Percentiles rank a stretch among this genome's conserved stretches.
Evolutionary conservation across 2,329 filamentous ascomycete species (phyloP).

Genomic region (Exserohilum turcica): DNA sequence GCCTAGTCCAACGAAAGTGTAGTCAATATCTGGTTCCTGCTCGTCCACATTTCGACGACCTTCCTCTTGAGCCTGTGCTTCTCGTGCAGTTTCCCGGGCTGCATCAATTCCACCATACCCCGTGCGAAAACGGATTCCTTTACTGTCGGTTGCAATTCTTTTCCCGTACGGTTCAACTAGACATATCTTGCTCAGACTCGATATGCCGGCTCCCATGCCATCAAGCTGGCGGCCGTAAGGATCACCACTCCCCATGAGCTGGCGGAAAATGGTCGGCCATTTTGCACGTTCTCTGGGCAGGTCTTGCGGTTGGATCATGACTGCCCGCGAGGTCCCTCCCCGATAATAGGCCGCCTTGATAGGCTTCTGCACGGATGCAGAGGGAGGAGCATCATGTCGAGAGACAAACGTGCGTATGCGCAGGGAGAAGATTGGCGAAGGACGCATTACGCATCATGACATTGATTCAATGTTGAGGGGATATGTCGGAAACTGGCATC

Average conservation of each 20-base stretch:
- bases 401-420: slow-evolving; percentile 20
- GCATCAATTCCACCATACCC: slow-evolving; percentile 18
- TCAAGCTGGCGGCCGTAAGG: slow-evolving; percentile 71
- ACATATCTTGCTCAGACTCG: slow-evolving; percentile 73
- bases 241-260: slow-evolving; percentile 68
- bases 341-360: slow-evolving; percentile 64
- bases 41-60: background rate
- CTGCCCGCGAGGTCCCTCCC: slow-evolving; percentile 71
- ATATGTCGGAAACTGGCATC: background rate
- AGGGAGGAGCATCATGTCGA: slow-evolving; percentile 11
- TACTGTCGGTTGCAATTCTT: background rate
- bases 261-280: slow-evolving; percentile 62
- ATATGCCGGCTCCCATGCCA: slow-evolving; percentile 72
- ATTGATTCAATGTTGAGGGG: slow-evolving; percentile 7
- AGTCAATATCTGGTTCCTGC: slow-evolving; percentile 61
- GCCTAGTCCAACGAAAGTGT: slow-evolving; percentile 73
- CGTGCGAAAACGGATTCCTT: slow-evolving; percentile 12
- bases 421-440: slow-evolving; percentile 22
- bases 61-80: slow-evolving; percentile 7
- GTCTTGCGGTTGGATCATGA: slow-evolving; percentile 62
- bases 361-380: slow-evolving; percentile 22
- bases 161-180: slow-evolving; percentile 57
- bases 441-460: slow-evolving; percentile 31
- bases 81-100: slow-evolving; percentile 9
- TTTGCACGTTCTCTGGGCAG: slow-evolving; percentile 54